Evolutionary conservation across 352 stramenopile species (phyloP).

Genomic region (Phytopythium cucurbitacearum): DNA sequence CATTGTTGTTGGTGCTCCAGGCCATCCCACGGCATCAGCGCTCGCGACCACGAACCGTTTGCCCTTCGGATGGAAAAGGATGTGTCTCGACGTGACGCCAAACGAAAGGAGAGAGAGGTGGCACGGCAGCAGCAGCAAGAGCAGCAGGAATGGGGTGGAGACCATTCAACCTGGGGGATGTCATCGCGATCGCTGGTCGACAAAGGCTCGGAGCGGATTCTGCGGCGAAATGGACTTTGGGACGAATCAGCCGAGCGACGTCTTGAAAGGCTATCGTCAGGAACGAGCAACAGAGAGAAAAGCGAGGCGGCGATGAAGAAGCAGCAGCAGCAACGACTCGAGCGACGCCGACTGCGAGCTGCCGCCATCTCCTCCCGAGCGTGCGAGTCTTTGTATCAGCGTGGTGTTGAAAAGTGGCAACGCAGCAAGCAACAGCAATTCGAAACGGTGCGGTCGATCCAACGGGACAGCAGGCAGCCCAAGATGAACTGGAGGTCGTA

Average conservation of each 20-base stretch:
- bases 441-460: slow-evolving; percentile 13
- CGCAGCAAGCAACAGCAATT: slow-evolving; percentile 20
- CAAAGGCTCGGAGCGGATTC: slow-evolving; percentile 45
- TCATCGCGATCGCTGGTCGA: slow-evolving; percentile 21
- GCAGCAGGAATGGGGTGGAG: slow-evolving; percentile 7
- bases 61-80: slow-evolving; percentile 40
- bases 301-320: slow-evolving; percentile 7
- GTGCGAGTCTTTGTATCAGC: slow-evolving; percentile 52
- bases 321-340: slow-evolving; percentile 8
- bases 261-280: slow-evolving; percentile 23
- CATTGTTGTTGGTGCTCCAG: too few species aligned
- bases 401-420: slow-evolving; percentile 32
- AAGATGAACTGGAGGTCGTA: slow-evolving; percentile 33
- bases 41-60: slow-evolving; percentile 12
- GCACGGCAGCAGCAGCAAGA: slow-evolving; percentile 17
- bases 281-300: not conserved
- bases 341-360: slow-evolving; percentile 12
- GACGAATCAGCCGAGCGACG: slow-evolving; percentile 31
- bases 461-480: slow-evolving; percentile 15
- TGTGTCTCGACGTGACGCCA: slow-evolving; percentile 25
- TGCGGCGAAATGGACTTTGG: slow-evolving; percentile 51
- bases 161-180: not conserved
- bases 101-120: slow-evolving; percentile 12
- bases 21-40: slow-evolving; percentile 3
- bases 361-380: slow-evolving; percentile 19